A percentile compares a stretch with the other conserved stretches of the same genome.
Evolutionary conservation across 2,329 filamentous ascomycete species (phyloP).

Genomic region (Coniosporium uncinatum): DNA sequence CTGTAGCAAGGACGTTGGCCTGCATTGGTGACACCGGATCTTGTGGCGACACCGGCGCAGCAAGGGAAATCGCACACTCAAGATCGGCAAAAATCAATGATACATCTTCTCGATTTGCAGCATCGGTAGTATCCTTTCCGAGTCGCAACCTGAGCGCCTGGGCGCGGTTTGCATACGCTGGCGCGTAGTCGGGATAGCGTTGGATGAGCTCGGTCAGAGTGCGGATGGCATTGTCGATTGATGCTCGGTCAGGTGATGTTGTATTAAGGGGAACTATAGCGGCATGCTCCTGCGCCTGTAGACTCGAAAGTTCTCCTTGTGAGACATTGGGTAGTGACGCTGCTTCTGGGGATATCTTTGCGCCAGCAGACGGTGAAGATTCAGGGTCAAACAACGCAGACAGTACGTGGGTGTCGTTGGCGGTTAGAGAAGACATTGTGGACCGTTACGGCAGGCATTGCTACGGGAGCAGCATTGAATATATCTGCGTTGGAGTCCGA

Average conservation of each 20-base stretch:
- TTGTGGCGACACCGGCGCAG: not conserved
- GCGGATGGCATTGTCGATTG: conserved; percentile 11
- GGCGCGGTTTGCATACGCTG: conserved; percentile 69
- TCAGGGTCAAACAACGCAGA: conserved; percentile 32
- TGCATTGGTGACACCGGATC: conserved; percentile 3
- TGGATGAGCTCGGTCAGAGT: conserved; percentile 51
- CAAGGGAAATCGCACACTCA: conserved; percentile 5
- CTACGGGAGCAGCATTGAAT: too few relatives aligned
- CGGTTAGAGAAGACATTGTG: conserved; percentile 32
- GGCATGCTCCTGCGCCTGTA: not conserved
- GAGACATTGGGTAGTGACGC: not conserved
- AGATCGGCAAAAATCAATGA: conserved; percentile 1
- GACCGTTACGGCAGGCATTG: too few relatives aligned
- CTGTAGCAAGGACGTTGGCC: conserved; percentile 4
- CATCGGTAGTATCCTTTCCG: not conserved
- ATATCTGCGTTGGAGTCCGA: too few relatives aligned
- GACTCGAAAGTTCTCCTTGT: not conserved
- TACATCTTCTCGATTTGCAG: not conserved
- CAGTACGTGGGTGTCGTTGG: conserved; percentile 27
- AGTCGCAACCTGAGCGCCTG: conserved; percentile 34
- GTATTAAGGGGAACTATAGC: conserved; percentile 12
- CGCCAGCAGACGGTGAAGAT: conserved; percentile 25
- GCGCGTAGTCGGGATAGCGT: conserved; percentile 60
- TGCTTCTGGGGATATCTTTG: too few relatives aligned
- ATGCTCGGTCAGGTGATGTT: not conserved